phyloP scores from a whole-genome alignment of 148 eudicot genomes.

The Cornus suecica region DNA sequence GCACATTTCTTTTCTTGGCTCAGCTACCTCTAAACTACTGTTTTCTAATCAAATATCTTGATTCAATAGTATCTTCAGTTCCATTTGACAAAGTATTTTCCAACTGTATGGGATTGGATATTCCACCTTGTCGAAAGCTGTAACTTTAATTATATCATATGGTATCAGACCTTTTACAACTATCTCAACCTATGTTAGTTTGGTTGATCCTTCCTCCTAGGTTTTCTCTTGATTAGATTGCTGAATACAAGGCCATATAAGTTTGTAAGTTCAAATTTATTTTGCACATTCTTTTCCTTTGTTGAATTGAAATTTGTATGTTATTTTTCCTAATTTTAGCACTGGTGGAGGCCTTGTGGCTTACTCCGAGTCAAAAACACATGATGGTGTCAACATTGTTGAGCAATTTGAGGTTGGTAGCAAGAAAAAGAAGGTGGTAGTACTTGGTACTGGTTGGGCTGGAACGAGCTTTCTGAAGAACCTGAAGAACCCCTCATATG shows the following conservation, averaged over 20 bases:
- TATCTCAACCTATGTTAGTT: no score
- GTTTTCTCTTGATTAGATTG: no score
- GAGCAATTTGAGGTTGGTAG: conserved; percentile 30
- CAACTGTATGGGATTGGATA: no score
- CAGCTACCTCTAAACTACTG: neutral
- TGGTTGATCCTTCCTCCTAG: no score
- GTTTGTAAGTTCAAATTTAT: neutral
- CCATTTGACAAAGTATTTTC: no score
- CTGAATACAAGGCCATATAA: neutral
- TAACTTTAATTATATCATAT: no score
- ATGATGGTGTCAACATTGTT: conserved; percentile 25
- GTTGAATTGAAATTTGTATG: neutral
- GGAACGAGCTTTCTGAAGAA: conserved; percentile 79
- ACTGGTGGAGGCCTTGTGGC: conserved; percentile 71
- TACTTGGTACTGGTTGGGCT: conserved; percentile 97
- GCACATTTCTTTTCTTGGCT: neutral
- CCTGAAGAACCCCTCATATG: conserved; percentile 58
- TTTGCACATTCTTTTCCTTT: neutral
- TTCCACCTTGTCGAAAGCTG: no score
- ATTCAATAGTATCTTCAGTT: neutral
- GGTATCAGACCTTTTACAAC: no score
- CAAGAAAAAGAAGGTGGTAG: conserved; percentile 81
- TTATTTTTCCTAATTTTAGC: neutral
- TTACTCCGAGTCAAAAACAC: conserved; percentile 46
- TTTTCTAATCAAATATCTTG: neutral